A percentile compares a stretch with the other conserved stretches of the same genome.
phyloP scores from a whole-genome alignment of 2,329 filamentous ascomycete species.

The Epicoccum nigrum region DNA sequence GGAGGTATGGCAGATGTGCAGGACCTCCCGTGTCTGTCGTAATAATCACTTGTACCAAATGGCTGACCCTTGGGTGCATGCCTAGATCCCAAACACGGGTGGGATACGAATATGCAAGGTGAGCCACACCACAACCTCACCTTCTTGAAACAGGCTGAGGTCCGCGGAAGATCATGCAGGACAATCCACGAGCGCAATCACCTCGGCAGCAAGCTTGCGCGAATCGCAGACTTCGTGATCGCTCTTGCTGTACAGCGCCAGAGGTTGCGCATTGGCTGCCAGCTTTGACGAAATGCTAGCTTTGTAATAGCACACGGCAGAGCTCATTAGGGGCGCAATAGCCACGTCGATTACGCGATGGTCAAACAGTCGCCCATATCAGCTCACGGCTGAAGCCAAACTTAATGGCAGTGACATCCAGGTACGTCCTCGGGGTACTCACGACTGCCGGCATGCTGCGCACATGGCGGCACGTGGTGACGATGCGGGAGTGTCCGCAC shows the following conservation, averaged over 20 bases:
- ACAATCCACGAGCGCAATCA: neutral
- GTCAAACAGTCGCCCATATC: neutral
- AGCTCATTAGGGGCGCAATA: neutral
- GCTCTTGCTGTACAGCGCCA: neutral
- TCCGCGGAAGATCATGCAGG: slow-evolving; percentile 5
- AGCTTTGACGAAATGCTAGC: neutral
- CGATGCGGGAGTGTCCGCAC: slow-evolving; percentile 8
- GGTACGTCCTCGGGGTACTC: slow-evolving; percentile 9
- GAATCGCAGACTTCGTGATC: neutral
- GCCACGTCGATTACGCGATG: neutral
- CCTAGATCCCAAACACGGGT: slow-evolving; percentile 5
- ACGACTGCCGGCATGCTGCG: slow-evolving; percentile 13
- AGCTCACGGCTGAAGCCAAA: neutral
- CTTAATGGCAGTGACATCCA: slow-evolving; percentile 1
- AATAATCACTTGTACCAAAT: neutral
- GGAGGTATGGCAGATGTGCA: neutral
- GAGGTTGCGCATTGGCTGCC: neutral
- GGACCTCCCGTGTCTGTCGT: slow-evolving; percentile 1
- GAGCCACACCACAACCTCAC: slow-evolving; percentile 12
- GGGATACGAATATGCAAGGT: slow-evolving; percentile 7
- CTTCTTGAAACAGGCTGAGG: slow-evolving; percentile 14
- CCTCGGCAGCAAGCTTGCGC: slow-evolving; percentile 2
- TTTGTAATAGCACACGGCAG: neutral
- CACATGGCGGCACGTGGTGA: slow-evolving; percentile 18
- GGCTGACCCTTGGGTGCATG: slow-evolving; percentile 6